Base-by-base conservation (phyloP, 2,329 filamentous ascomycete genomes). In the Claviceps humidiphila region DNA sequence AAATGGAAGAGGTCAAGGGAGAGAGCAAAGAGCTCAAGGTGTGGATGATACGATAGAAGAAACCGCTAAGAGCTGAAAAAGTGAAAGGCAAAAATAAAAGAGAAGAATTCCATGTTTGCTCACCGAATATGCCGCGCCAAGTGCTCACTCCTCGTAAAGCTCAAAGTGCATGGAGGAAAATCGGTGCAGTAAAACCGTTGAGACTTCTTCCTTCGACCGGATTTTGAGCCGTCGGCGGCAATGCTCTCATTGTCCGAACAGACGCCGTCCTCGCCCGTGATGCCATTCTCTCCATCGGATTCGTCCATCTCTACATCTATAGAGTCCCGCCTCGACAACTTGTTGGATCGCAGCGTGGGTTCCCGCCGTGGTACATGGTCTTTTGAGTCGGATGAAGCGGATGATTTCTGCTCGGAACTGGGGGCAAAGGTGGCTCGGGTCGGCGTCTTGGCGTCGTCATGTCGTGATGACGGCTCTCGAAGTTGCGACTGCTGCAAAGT, bases 151-250 rank as follows among this genome's bases (percentile, higher is more conserved):
- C 93, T 77, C 0, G 93, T 97, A 65, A 98, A 98, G 68, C 89
- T 96, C 53, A 98, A 68, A 62, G 85, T 90, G 68, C 93, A 98
- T 4, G 90, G 90, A 26, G 91, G 91, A 60, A 89, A 97, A 37
- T 95, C 89, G 4, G 86, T 94, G 70, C 93, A 98, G 68, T 91
- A 96, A 68, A 98, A 98, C 46, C 89, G 82, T 66, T 96, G 89
- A 0, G 89, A 89, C 68, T 95, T 95, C 72, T 95, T 96, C 78
- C 96, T 97, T 71, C 94, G 95, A 50, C 78, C 83, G 8, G 87
- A 85, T 56, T 84, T 80, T n/a, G 75, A 73, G 43, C 81, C 73
- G 63, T 85, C 82, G 11, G 76, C 80, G 53, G 77, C 77, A 22
- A 83, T 74, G 58, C 77, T 82, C 40, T 79, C 84, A 48, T 78